Evolutionary conservation across 352 stramenopile species (phyloP), one percentile per base, ranked within the genome.

Genomic region (Phytophthora chlamydospora): DNA sequence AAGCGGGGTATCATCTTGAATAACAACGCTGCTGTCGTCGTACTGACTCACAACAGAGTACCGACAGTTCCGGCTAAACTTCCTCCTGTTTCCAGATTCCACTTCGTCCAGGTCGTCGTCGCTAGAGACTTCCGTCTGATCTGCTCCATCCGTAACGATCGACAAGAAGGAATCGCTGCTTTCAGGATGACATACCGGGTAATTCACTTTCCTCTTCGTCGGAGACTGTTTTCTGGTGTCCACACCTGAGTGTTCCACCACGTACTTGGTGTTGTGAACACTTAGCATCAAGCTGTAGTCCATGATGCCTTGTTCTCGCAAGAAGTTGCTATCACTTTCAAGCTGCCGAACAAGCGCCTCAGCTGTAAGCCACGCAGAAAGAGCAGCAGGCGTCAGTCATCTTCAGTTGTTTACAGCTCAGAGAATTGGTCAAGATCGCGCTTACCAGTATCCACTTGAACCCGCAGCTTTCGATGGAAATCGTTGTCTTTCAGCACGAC

Each of bases 221-320:
- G 76, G 83, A 3, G 76, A 83, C n/a, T 63, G 73, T 27, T 66
- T 71, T 17, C 78, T 70, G 9, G 19, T 73, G 16, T 68, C 62
- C 13, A 83, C 59, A 10, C 55, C 69, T 19, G 76, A 63, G 57
- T 91, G 79, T 39, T 95, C 84, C 21, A 95, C 83, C 29, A 90
- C 76, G 45, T 92, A 96, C 58, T 91, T 93, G 27, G 83, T 90
- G 58, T 80, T 92, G 71, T 93, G 84, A 3, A 97, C 76, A 67
- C 89, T 93, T 10, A 97, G 50, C 17, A 97, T 57, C 24, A 97
- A 58, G 19, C 80, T 93, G 68, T 97, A 97, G 71, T 97, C 90
- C 72, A 95, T 97, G 61, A 97, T 91, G 14, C 88, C 88, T 60
- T 94, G 80, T 9, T 75, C 64, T 19, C 78, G 76, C 29, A 96